Evolutionary conservation across 2,329 filamentous ascomycete species (phyloP), one percentile per base, ranked within the genome.

Genomic region (Sclerotiophoma versabilis): DNA sequence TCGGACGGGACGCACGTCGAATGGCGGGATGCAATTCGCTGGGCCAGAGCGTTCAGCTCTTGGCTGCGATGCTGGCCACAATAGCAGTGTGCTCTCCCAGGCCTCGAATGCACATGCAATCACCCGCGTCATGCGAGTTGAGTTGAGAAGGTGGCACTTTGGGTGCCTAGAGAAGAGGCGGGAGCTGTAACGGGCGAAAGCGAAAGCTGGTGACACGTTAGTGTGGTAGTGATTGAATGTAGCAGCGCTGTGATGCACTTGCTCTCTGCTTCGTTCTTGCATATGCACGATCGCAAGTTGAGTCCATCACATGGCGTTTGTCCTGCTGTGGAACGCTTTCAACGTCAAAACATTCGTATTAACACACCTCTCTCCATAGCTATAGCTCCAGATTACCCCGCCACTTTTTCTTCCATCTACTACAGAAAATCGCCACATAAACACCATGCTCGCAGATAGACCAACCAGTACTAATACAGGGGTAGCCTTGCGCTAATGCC

Each of bases 381-480:
- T 45, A 38, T 5, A 26, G 8, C 14, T 17, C 37, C 34, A 46
- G 29, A 45, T 45, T 51, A 44, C 22, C 6, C 26, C 42, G 12
- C 30, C 38, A 41, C 22, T 5, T 34, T 26, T 39, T 9, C 20
- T 39, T 9, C 20, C 26, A 7, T 20, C 20, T 20, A 19, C 26
- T 26, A 27, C 27, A 17, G n/a, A 19, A 39, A 33, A n/a, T 8
- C 34, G 10, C 4, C 33, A 12, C 19, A 23, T 34, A 29, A 38
- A 39, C 39, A 45, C 48, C 26, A 45, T 34, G 49, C 49, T 41
- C 42, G 34, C 49, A 46, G 30, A 41, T 29, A 26, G 26, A 52
- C 34, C 27, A 10, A 9, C 49, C 49, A 39, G 49, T 52, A 52
- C 29, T 41, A 46, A 46, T 52, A 52, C 49, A 52, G 22, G 49